A percentile compares a stretch with the other conserved stretches of the same genome.
These are phyloP conservation scores for Teunomyces funiuensis DNA, from an alignment of 805 yeast genomes.

Conservation along the genomic window DNA sequence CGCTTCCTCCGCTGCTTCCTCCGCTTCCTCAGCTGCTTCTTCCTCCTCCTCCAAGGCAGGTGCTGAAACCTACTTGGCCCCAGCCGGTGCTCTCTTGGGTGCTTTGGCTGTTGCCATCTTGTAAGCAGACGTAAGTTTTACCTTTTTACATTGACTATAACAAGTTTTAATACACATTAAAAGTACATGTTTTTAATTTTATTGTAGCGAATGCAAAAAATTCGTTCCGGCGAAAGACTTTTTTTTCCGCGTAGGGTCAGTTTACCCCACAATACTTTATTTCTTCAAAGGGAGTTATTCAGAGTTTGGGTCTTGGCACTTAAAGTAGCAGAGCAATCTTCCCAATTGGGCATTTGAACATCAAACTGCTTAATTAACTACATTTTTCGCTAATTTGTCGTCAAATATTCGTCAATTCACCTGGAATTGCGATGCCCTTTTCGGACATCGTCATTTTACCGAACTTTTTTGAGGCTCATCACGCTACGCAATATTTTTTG, in stretches of 20 bases:
- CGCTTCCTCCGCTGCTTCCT: conserved; percentile 11
- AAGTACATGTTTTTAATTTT: too few species aligned
- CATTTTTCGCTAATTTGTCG: too few species aligned
- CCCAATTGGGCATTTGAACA: too few species aligned
- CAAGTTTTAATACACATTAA: neutral
- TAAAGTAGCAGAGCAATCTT: too few species aligned
- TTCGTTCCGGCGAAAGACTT: neutral
- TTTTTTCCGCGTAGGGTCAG: too few species aligned
- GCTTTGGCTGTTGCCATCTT: conserved; percentile 32
- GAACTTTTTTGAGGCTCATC: neutral
- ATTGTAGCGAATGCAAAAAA: too few species aligned
- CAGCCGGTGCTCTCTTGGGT: neutral
- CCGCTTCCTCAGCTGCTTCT: conserved; percentile 13
- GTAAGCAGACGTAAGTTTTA: conserved; percentile 11
- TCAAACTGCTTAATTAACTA: too few species aligned
- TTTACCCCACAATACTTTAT: neutral
- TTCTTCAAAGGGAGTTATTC: neutral
- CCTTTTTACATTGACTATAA: neutral
- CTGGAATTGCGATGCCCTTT: neutral
- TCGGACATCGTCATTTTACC: neutral
- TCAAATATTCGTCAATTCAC: too few species aligned
- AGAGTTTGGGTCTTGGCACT: neutral
- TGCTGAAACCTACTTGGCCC: conserved; percentile 10
- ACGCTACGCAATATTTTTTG: neutral
- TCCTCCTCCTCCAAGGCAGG: conserved; percentile 11